Evolutionary conservation across 192 early-diverging fungal genomes (phyloP).

Genomic region (Backusella tarrabulga): DNA sequence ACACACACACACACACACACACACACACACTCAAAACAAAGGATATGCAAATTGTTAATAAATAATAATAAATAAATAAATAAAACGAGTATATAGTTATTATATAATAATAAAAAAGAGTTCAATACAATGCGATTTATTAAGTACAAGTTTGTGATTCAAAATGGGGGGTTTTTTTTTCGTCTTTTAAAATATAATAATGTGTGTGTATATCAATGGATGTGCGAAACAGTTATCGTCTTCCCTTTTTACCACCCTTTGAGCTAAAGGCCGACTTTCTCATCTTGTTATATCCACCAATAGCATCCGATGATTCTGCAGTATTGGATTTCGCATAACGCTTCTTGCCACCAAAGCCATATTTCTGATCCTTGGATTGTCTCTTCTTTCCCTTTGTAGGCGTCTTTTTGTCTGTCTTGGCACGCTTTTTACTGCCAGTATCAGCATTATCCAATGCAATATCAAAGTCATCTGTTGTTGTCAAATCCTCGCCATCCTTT

Average conservation of each 20-base stretch:
- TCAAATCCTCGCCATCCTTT: slow-evolving; percentile 45
- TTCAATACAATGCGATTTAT: slow-evolving; percentile 1
- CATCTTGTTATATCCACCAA: slow-evolving; percentile 46
- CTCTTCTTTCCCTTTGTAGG: slow-evolving; percentile 43
- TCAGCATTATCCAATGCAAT: slow-evolving; percentile 57
- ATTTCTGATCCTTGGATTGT: slow-evolving; percentile 79
- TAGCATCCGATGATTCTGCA: slow-evolving; percentile 68
- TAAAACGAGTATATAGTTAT: neutral
- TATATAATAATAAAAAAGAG: neutral
- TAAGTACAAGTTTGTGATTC: neutral
- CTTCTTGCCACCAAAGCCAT: slow-evolving; percentile 91
- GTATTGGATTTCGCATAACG: slow-evolving; percentile 78
- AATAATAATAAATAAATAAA: neutral
- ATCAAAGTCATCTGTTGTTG: slow-evolving; percentile 68
- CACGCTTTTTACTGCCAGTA: slow-evolving; percentile 15
- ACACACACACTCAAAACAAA: neutral
- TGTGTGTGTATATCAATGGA: neutral
- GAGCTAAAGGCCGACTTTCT: neutral
- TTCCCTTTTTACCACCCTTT: neutral
- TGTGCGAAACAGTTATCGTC: neutral
- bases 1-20: too few species aligned
- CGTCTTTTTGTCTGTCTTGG: slow-evolving; percentile 16
- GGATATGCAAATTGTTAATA: neutral
- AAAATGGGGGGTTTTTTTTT: neutral
- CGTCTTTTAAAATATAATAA: neutral